Base-by-base conservation (phyloP, 805 yeast genomes). In the Cephaloascus fragrans region DNA sequence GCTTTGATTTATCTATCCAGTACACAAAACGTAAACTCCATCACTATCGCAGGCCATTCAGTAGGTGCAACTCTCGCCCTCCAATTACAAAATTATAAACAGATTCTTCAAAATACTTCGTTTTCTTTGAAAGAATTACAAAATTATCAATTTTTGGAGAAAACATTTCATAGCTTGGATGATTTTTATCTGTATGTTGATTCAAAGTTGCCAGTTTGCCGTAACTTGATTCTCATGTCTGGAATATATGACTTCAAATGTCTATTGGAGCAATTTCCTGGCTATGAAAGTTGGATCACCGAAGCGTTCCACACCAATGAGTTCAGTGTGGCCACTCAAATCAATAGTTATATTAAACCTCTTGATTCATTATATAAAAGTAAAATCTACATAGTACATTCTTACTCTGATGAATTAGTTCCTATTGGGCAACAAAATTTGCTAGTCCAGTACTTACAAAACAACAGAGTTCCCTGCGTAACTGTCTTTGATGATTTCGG, bases 11-110 rank as follows among this genome's bases (percentile, higher is more conserved):
- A 48, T 4, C 46, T 72, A 14, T 36, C 41, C 3, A 32, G 48
- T 8, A 18, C 49, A 15, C 41, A 49, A 19, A 26, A 38, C 2
- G 17, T 47, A 10, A 29, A 26, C 26, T 43, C 3, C 38, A 34
- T 65, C 3, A 55, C 57, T 3, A 44, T 77, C 0, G 62, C 74
- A 9, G 96, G 95, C 0, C 95, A 86, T 58, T 82, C 93, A 1
- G 93, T 78, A 3, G 96, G 96, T 2, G 85, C 89, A 2, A 77
- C 83, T 1, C 51, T 83, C 36, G 61, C 70, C 3, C 61, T 78
- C 28, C 89, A 83, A 48, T 45, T 72, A n/a, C 46, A 73, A 9
- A 58, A 62, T 37, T 51, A 42, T 38, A 38, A 32, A 33, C 37
- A 31, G 4, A 39, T 48, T 10, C 32, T 45, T 31, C n/a, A 31